Conservation (phyloP, 805 yeast species). For the Candida methanosorbosa region DNA sequence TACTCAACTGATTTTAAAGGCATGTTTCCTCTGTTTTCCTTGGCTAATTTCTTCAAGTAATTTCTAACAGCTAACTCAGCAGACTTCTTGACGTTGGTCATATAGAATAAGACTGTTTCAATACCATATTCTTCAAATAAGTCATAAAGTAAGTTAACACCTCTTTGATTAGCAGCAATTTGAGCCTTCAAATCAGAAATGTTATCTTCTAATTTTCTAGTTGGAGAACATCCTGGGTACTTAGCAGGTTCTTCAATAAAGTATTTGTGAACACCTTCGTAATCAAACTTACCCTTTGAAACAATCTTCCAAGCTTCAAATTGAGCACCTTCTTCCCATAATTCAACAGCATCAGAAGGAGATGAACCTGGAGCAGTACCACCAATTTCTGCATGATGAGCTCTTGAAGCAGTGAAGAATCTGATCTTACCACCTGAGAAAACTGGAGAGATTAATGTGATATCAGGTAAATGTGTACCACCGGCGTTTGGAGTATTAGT, state of each 20-base stretch:
- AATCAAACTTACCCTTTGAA: conserved; percentile 40
- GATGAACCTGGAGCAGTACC: conserved; percentile 52
- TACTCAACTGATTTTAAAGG: conserved; percentile 37
- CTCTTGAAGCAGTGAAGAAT: conserved; percentile 50
- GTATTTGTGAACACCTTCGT: conserved; percentile 36
- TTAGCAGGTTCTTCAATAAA: conserved; percentile 41
- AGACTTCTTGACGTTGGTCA: conserved; percentile 35
- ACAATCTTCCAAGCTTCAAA: conserved; percentile 45
- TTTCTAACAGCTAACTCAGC: conserved; percentile 40
- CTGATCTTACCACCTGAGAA: conserved; percentile 34
- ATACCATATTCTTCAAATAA: conserved; percentile 35
- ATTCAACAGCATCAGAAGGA: conserved; percentile 44
- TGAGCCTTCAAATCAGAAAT: conserved; percentile 41
- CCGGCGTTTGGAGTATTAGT: conserved; percentile 36
- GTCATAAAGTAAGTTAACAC: conserved; percentile 34
- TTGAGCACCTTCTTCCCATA: conserved; percentile 49
- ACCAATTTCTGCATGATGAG: conserved; percentile 58
- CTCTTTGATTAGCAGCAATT: conserved; percentile 45
- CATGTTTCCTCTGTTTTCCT: conserved; percentile 25
- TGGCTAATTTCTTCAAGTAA: conserved; percentile 26
- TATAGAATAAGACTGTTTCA: conserved; percentile 35
- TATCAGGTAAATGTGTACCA: conserved; percentile 42
- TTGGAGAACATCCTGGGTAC: conserved; percentile 44
- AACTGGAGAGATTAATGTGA: conserved; percentile 52
- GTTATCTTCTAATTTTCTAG: conserved; percentile 46